phyloP scores from a whole-genome alignment of 148 eudicot genomes.

The Rhododendron ferrugineum region DNA sequence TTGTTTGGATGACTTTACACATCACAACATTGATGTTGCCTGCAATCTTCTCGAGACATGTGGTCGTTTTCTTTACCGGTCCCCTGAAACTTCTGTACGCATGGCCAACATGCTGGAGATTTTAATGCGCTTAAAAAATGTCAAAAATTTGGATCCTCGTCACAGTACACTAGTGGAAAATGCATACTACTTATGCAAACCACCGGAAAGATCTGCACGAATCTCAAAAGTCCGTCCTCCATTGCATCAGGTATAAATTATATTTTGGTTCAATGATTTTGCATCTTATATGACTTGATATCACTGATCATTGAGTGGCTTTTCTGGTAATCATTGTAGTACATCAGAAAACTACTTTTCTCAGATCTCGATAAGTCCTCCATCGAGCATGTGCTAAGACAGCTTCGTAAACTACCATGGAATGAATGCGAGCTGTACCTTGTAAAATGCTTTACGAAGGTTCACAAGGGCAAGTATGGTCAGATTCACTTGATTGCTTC shows the following conservation, averaged over 20 bases:
- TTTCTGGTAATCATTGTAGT: constrained; percentile 47
- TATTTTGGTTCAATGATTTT: neutral
- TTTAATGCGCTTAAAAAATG: constrained; percentile 93
- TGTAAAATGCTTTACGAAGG: constrained; percentile 89
- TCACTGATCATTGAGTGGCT: constrained; percentile 12
- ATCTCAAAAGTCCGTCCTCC: constrained; percentile 93
- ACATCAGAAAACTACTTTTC: constrained; percentile 85
- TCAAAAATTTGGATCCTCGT: constrained; percentile 97
- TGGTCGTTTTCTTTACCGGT: constrained; percentile 90
- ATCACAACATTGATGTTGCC: constrained; percentile 97
- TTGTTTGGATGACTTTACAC: constrained; percentile 92
- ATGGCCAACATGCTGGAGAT: constrained; percentile 98
- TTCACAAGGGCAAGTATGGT: constrained; percentile 93
- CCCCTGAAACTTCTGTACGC: constrained; percentile 87
- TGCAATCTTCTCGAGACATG: constrained; percentile 99
- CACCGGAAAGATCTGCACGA: constrained; percentile 94
- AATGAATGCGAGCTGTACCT: constrained; percentile 80
- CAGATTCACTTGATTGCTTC: constrained; percentile 97
- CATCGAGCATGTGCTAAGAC: constrained; percentile 92
- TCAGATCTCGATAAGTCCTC: constrained; percentile 91
- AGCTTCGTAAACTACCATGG: constrained; percentile 97
- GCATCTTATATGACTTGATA: constrained; percentile 1
- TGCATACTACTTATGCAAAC: constrained; percentile 96
- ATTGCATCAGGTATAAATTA: constrained; percentile 74
- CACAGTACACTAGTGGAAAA: constrained; percentile 97